Percentiles rank a stretch among this genome's conserved stretches.
Conservation (phyloP, 2,329 filamentous ascomycete species). For the Cercospora zeae-maydis region DNA sequence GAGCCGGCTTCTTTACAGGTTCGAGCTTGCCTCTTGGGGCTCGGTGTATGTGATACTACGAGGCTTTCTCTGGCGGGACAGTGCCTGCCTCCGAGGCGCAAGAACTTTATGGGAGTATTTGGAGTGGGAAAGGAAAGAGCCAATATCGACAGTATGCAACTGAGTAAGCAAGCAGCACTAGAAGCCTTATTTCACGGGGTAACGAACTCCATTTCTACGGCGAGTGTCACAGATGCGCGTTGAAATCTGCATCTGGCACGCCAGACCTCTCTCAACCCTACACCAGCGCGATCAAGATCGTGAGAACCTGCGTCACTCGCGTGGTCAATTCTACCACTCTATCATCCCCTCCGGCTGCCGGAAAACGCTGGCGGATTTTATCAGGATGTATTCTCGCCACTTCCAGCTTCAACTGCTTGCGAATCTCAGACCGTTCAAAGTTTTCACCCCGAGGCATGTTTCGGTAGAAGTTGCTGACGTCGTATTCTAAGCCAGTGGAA, state of each 20-base stretch:
- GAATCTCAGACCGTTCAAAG: neutral
- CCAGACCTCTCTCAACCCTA: neutral
- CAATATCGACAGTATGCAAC: neutral
- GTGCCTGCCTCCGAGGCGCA: conserved; percentile 9
- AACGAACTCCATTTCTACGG: neutral
- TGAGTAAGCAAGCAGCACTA: neutral
- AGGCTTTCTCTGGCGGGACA: conserved; percentile 17
- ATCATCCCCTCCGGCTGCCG: neutral
- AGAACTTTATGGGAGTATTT: conserved; percentile 8
- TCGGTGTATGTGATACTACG: neutral
- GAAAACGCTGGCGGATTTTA: conserved; percentile 8
- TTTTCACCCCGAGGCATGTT: conserved; percentile 5
- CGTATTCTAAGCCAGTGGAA: neutral
- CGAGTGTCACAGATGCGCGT: neutral
- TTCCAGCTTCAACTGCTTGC: conserved; percentile 8
- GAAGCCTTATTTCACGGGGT: neutral
- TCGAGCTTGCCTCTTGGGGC: neutral
- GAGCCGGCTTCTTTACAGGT: neutral
- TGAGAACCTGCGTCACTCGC: conserved; percentile 8
- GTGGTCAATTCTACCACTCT: conserved; percentile 4
- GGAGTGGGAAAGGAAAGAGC: neutral
- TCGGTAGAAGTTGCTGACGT: conserved; percentile 7
- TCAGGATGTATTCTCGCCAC: conserved; percentile 2
- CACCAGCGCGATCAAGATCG: conserved; percentile 3
- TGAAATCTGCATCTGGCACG: neutral